These are phyloP conservation scores for Graphilbum fragrans DNA, from an alignment of 2,329 filamentous ascomycete species.

Conservation along the genomic window DNA sequence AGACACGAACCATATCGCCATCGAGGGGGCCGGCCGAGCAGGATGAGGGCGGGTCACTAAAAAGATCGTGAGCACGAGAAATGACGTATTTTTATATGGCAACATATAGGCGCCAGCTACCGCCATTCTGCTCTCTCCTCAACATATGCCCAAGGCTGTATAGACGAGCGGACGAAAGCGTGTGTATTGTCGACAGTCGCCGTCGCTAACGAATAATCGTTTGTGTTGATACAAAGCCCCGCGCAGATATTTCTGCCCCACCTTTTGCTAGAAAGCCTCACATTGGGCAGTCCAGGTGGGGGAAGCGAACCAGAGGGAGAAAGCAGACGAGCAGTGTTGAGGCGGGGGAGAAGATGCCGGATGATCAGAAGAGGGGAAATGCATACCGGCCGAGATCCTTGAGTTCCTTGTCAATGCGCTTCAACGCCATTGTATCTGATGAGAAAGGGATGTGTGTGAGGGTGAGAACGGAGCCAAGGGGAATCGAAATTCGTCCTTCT, in stretches of 20 bases:
- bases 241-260: conserved; percentile 8
- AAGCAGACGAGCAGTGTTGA: background rate
- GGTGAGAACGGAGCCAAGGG: conserved; percentile 4
- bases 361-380: background rate
- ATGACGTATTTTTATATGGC: too few species aligned
- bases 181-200: too few species aligned
- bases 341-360: background rate
- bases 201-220: background rate
- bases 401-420: conserved; percentile 92
- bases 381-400: conserved; percentile 75
- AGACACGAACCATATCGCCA: conserved; percentile 83
- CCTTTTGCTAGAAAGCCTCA: conserved; percentile 8
- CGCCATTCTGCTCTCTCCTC: background rate
- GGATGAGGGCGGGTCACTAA: conserved; percentile 91
- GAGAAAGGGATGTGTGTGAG: conserved; percentile 11
- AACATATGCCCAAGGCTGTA: background rate
- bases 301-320: background rate
- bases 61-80: too few species aligned
- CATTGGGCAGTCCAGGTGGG: conserved; percentile 5
- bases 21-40: conserved; percentile 96
- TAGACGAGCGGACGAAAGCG: background rate
- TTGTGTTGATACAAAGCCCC: conserved; percentile 2
- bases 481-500: too few species aligned
- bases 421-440: conserved; percentile 61
- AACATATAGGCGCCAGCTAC: background rate